Evolutionary conservation across 352 stramenopile species (phyloP).

Genomic region (Phytophthora capsici): DNA sequence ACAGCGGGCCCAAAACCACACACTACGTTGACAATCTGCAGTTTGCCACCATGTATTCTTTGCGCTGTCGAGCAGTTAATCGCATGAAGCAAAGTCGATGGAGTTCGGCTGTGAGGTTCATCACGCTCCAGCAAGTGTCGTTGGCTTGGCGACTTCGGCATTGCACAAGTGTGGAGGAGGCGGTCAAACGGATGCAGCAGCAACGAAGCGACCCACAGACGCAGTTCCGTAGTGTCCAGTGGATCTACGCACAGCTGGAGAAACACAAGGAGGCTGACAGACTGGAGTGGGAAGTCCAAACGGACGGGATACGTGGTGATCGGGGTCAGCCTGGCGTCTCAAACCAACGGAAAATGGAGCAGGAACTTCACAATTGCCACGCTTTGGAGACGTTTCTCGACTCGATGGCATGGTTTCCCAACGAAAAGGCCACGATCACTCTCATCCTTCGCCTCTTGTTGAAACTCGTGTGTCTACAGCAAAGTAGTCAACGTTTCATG

Average conservation of each 20-base stretch:
- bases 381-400: slow-evolving; percentile 42
- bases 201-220: slow-evolving; percentile 30
- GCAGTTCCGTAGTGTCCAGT: slow-evolving; percentile 53
- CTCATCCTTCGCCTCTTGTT: slow-evolving; percentile 41
- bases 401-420: slow-evolving; percentile 30
- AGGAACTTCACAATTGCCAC: slow-evolving; percentile 34
- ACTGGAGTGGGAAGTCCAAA: slow-evolving; percentile 26
- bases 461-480: slow-evolving; percentile 33
- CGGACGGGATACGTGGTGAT: slow-evolving; percentile 16
- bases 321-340: slow-evolving; percentile 12
- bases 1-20: slow-evolving; percentile 39
- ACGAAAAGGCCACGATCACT: slow-evolving; percentile 23
- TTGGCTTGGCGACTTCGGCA: slow-evolving; percentile 63
- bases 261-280: slow-evolving; percentile 29
- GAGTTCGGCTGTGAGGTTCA: slow-evolving; percentile 54
- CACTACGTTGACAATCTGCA: slow-evolving; percentile 42
- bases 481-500: slow-evolving; percentile 35
- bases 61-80: slow-evolving; percentile 60
- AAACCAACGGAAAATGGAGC: slow-evolving; percentile 32
- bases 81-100: slow-evolving; percentile 59
- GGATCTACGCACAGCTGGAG: slow-evolving; percentile 58
- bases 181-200: slow-evolving; percentile 46
- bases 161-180: slow-evolving; percentile 55
- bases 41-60: slow-evolving; percentile 50
- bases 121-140: slow-evolving; percentile 58